Percentiles rank a stretch among this genome's conserved stretches.
Evolutionary conservation across 202 grass and related monocot genomes (phyloP).

Genomic region (Elaeis oleifera): DNA sequence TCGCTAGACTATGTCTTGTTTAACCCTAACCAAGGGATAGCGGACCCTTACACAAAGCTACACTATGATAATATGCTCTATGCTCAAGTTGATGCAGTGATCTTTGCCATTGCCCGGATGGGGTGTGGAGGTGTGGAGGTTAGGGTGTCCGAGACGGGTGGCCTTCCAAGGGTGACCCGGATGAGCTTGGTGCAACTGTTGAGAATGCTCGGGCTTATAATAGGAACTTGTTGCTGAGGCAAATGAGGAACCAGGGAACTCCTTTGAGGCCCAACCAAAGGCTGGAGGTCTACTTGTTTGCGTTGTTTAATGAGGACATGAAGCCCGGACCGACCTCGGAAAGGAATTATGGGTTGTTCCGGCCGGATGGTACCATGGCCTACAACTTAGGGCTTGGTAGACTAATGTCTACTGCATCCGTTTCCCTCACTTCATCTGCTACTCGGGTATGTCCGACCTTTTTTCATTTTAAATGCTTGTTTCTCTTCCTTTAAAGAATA

Average conservation of each 20-base stretch:
- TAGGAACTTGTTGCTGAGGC: constrained; percentile 62
- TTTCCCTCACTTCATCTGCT: constrained; percentile 43
- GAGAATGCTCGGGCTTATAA: constrained; percentile 80
- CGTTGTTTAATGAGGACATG: constrained; percentile 95
- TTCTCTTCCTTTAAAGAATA: background rate
- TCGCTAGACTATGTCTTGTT: constrained; percentile 65
- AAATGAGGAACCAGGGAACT: constrained; percentile 59
- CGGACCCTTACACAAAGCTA: constrained; percentile 70
- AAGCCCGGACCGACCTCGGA: constrained; percentile 82
- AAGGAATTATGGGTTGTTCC: constrained; percentile 80
- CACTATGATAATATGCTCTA: constrained; percentile 94
- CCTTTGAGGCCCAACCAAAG: constrained; percentile 55
- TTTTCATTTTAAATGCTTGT: background rate
- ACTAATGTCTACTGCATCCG: constrained; percentile 28
- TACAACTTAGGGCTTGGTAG: constrained; percentile 68
- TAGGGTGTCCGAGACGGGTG: constrained; percentile 84
- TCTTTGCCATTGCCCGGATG: constrained; percentile 52
- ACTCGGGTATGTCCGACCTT: constrained; percentile 23
- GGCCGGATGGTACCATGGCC: constrained; percentile 69
- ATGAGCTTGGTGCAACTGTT: constrained; percentile 66
- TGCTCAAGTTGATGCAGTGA: constrained; percentile 87
- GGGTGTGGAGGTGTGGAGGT: constrained; percentile 58
- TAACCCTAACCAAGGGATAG: constrained; percentile 42
- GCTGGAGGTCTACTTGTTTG: constrained; percentile 87
- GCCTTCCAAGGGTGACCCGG: constrained; percentile 78